Base-by-base conservation (phyloP, 2,329 filamentous ascomycete genomes). In the Aspergillus proliferans region DNA sequence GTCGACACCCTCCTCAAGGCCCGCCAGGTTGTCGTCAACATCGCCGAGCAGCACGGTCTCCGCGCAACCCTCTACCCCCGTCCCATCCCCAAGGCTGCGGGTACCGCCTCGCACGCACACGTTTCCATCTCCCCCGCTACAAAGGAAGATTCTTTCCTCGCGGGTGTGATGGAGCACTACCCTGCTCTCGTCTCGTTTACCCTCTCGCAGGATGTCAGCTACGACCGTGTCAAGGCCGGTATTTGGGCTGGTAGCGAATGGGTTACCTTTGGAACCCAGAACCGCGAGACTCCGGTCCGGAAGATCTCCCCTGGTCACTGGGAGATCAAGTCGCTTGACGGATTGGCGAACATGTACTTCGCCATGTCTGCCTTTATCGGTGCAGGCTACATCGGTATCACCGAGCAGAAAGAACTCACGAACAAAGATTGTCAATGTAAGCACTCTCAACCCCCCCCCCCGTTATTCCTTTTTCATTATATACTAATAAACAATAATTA, bases 201-300 rank as follows among this genome's bases (percentile, higher is more conserved):
- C 0, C 80, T 88, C 58, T 78, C 83, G 33, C 81, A 82, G 54
- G 74, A 79, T 1, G 75, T 76, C 0, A 88, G 84, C 64, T 93
- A 93, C 65, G 79, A 80, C 33, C 79, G 88, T 4, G 76, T 87
- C 9, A 68, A 71, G 1, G 83, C 89, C 47, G 79, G 87, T n/a
- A 74, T 73, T 50, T 93, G 87, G 88, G 80, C 86, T 0, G 87
- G 87, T n/a, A 87, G 87, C 0, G 80, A 83, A 6, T 91, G 85
- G 83, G 79, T 91, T 0, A 73, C 84, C 0, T 94, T 87, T 88
- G 88, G 88, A 10, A 86, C 82, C 4, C 84, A 93, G 68, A 93
- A 93, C 65, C 82, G 86, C 15, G 87, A 92, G 71, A 76, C 82
- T 4, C 85, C 88, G 0, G 72, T 94, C 8, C 79, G 88, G 10